Conservation (phyloP, 2,329 filamentous ascomycete genomes). For the Penicillium sp. region DNA sequence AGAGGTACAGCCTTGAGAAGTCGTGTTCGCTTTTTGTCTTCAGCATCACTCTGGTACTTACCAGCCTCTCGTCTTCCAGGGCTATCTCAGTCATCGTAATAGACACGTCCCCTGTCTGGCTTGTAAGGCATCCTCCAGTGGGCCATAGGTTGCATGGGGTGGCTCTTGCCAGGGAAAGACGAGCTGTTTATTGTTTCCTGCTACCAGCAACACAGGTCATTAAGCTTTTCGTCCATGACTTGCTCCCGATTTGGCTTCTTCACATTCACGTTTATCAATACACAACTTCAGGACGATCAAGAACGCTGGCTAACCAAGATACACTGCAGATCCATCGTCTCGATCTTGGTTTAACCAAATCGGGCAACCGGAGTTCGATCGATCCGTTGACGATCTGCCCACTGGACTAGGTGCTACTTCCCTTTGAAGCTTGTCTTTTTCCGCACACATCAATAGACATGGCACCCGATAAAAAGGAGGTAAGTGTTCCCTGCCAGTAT, state of each 20-base stretch:
- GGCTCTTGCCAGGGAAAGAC: neutral
- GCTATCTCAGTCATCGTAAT: neutral
- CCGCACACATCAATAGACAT: neutral
- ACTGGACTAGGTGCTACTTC: conserved; percentile 3
- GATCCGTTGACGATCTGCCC: conserved; percentile 6
- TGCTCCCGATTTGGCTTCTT: neutral
- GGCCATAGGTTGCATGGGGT: neutral
- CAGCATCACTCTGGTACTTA: neutral
- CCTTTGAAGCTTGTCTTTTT: neutral
- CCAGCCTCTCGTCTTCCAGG: neutral
- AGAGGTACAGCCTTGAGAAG: neutral
- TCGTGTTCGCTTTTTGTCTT: neutral
- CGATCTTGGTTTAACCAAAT: conserved; percentile 6
- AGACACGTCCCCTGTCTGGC: neutral
- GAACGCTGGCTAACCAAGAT: neutral
- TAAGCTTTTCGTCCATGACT: neutral
- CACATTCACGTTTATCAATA: neutral
- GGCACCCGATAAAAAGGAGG: conserved; percentile 27
- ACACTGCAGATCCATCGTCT: conserved; percentile 3
- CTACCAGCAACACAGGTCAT: neutral
- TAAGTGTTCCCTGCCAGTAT: conserved; percentile 14
- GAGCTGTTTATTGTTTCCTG: neutral
- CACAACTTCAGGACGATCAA: neutral
- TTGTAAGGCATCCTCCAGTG: neutral
- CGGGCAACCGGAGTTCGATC: conserved; percentile 5